Evolutionary conservation across 371 early-diverging fungal species (phyloP).

Genomic region (Chytridium lagenaria): DNA sequence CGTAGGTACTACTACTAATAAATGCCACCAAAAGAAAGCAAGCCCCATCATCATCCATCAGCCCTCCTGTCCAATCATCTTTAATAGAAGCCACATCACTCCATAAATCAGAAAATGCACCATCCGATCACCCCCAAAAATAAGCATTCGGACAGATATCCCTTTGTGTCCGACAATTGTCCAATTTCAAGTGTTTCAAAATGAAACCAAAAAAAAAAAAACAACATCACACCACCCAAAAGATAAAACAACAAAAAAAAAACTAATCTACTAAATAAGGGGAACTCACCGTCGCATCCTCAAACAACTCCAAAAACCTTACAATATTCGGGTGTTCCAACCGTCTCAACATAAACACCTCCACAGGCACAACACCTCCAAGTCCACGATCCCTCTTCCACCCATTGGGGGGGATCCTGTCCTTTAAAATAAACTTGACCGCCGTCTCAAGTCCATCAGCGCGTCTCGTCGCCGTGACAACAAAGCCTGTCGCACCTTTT

Average conservation of each 20-base stretch:
- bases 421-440: constrained; percentile 56
- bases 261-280: background rate
- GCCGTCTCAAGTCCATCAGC: constrained; percentile 43
- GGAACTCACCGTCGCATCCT: constrained; percentile 44
- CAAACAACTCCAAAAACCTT: constrained; percentile 81
- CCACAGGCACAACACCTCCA: constrained; percentile 40
- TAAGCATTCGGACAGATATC: no score
- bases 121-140: no score
- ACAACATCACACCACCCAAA: background rate
- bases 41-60: no score
- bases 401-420: constrained; percentile 35
- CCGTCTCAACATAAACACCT: constrained; percentile 40
- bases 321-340: constrained; percentile 83
- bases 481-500: constrained; percentile 60
- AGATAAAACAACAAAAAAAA: background rate
- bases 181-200: background rate
- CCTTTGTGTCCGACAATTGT: no score
- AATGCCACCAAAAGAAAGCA: no score
- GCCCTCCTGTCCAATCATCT: no score
- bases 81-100: no score
- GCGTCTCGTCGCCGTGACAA: constrained; percentile 45
- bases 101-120: no score
- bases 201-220: background rate
- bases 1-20: no score
- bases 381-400: constrained; percentile 41